Evolutionary conservation across 1,139 yeast genomes (phyloP).

Genomic region (Candida sanyaensis): DNA sequence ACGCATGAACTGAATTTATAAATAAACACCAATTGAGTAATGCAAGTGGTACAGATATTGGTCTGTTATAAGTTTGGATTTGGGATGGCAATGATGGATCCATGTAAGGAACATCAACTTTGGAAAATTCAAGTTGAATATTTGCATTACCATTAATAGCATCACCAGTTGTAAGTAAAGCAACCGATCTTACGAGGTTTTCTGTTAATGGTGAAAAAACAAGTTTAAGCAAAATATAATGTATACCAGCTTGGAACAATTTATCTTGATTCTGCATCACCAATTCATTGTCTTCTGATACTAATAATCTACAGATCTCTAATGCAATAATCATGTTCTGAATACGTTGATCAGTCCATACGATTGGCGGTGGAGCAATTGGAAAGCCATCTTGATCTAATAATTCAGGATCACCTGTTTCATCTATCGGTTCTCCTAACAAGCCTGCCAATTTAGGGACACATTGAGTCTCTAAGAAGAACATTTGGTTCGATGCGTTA

Average conservation of each 20-base stretch:
- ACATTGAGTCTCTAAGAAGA: constrained; percentile 84
- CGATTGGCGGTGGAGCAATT: constrained; percentile 34
- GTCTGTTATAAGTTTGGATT: constrained; percentile 30
- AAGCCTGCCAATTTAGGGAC: constrained; percentile 63
- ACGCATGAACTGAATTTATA: constrained; percentile 79
- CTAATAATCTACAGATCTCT: constrained; percentile 74
- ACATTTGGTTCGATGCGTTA: constrained; percentile 88
- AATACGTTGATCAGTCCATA: constrained; percentile 75
- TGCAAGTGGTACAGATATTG: constrained; percentile 71
- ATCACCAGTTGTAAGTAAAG: constrained; percentile 76
- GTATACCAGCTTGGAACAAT: constrained; percentile 62
- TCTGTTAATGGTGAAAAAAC: constrained; percentile 69
- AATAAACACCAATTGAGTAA: constrained; percentile 79
- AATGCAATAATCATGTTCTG: constrained; percentile 66
- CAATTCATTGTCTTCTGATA: constrained; percentile 71
- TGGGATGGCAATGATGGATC: constrained; percentile 75
- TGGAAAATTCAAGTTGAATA: constrained; percentile 69
- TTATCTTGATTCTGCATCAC: constrained; percentile 62
- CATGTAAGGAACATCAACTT: constrained; percentile 87
- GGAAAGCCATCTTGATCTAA: constrained; percentile 19
- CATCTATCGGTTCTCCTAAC: constrained; percentile 59
- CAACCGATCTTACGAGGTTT: constrained; percentile 60
- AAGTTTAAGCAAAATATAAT: constrained; percentile 64
- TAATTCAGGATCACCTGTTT: constrained; percentile 29
- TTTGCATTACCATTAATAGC: constrained; percentile 64